A percentile compares a stretch with the other conserved stretches of the same genome.
Conservation (phyloP, 2,329 filamentous ascomycete species). For the Bipolaris bicolor region DNA sequence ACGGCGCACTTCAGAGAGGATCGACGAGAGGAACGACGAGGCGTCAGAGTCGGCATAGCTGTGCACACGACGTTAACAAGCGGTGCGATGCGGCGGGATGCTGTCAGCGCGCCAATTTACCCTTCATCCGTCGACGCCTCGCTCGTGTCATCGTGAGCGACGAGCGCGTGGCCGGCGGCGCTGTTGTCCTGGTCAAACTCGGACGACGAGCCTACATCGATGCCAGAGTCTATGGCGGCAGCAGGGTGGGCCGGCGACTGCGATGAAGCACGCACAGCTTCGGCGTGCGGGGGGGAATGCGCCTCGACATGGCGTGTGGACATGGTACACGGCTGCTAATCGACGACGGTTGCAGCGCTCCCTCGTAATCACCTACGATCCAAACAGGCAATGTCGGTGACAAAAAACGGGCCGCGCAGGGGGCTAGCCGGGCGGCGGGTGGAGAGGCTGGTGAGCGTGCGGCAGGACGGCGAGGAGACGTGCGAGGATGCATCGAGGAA, state of each 20-base stretch:
- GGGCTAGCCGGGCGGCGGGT: neutral
- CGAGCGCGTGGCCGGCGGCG: slow-evolving; percentile 23
- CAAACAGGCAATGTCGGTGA: neutral
- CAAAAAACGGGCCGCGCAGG: neutral
- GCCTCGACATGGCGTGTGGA: slow-evolving; percentile 1
- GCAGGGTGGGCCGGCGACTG: neutral
- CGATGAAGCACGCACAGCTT: neutral
- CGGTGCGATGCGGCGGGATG: neutral
- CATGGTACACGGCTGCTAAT: neutral
- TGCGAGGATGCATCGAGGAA: neutral
- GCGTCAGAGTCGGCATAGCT: slow-evolving; percentile 31
- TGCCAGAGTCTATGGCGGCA: slow-evolving; percentile 20
- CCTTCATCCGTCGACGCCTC: slow-evolving; percentile 31
- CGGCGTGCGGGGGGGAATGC: neutral
- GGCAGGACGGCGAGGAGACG: neutral
- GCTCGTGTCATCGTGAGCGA: slow-evolving; percentile 26
- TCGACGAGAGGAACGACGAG: slow-evolving; percentile 32
- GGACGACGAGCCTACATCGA: slow-evolving; percentile 19
- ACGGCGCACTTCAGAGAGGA: slow-evolving; percentile 28
- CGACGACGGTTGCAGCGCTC: no score
- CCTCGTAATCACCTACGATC: neutral
- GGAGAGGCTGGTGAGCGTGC: slow-evolving; percentile 1
- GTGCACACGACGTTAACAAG: slow-evolving; percentile 3
- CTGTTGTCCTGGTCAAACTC: slow-evolving; percentile 31
- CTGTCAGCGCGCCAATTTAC: slow-evolving; percentile 10